Conservation (phyloP, 257 asterid genomes). For the Apocynum venetum region DNA sequence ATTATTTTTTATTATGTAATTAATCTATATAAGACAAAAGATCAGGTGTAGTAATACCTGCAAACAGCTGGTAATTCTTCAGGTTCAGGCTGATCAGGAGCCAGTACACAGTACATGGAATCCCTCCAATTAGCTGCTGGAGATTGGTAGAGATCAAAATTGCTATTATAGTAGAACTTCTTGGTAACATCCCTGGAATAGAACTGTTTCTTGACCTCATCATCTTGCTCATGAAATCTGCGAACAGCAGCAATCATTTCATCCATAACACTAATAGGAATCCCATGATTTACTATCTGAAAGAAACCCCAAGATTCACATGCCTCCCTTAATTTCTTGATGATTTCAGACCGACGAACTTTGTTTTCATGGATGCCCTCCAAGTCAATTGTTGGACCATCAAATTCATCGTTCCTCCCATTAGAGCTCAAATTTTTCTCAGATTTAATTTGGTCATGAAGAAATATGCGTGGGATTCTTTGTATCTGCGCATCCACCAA, state of each 20-base stretch:
- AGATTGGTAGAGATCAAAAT: slow-evolving; percentile 35
- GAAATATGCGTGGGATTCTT: slow-evolving; percentile 14
- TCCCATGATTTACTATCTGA: slow-evolving; percentile 22
- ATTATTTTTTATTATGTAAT: no score
- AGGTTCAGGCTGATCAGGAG: slow-evolving; percentile 18
- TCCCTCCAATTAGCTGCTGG: slow-evolving; percentile 61
- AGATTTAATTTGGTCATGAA: slow-evolving; percentile 1
- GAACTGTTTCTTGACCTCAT: slow-evolving; percentile 38
- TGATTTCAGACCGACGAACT: background rate
- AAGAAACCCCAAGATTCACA: slow-evolving; percentile 16
- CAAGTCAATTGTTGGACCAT: slow-evolving; percentile 1
- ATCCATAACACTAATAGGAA: slow-evolving; percentile 18
- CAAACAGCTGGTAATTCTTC: slow-evolving; percentile 40
- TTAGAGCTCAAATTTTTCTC: background rate
- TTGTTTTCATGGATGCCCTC: background rate
- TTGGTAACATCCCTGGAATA: slow-evolving; percentile 37
- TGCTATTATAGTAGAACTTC: slow-evolving; percentile 31
- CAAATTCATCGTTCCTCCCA: background rate
- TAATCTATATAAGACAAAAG: no score
- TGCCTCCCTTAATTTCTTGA: slow-evolving; percentile 5
- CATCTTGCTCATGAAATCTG: slow-evolving; percentile 28
- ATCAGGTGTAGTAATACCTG: slow-evolving; percentile 29
- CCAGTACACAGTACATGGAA: slow-evolving; percentile 28
- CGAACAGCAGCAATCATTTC: slow-evolving; percentile 18
- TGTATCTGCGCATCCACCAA: slow-evolving; percentile 15